These are phyloP conservation scores for Hymenoscyphus albidus DNA, from an alignment of 2,329 filamentous ascomycete species.

Conservation along the genomic window DNA sequence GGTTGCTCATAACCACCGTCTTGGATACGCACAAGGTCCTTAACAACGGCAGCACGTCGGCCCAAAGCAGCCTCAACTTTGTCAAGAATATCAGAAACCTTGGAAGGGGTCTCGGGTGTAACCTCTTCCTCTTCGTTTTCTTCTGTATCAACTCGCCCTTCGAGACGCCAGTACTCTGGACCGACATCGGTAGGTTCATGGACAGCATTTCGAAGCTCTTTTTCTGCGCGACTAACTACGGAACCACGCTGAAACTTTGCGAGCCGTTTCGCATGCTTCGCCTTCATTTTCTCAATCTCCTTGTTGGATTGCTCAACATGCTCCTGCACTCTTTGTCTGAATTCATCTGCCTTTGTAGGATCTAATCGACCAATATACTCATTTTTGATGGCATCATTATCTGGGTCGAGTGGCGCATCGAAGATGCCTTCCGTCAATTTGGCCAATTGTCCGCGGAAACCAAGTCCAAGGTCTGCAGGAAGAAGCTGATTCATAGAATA, in stretches of 20 bases:
- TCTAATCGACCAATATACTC: constrained; percentile 66
- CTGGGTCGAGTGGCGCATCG: constrained; percentile 54
- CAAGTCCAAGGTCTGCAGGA: constrained; percentile 81
- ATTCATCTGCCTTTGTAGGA: constrained; percentile 74
- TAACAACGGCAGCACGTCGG: constrained; percentile 60
- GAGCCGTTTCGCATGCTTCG: constrained; percentile 71
- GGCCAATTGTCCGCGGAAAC: constrained; percentile 77
- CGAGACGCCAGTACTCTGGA: constrained; percentile 60
- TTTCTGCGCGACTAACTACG: constrained; percentile 68
- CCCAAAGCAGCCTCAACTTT: constrained; percentile 71
- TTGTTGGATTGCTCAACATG: constrained; percentile 69
- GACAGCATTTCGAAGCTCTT: constrained; percentile 64
- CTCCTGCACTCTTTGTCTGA: constrained; percentile 71
- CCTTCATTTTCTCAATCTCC: constrained; percentile 82
- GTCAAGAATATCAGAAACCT: constrained; percentile 68
- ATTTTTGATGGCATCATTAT: constrained; percentile 47
- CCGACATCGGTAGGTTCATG: constrained; percentile 52
- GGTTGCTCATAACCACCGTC: constrained; percentile 69
- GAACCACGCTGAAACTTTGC: constrained; percentile 69
- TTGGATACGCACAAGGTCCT: constrained; percentile 66
- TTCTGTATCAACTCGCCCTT: constrained; percentile 53
- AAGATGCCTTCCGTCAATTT: constrained; percentile 82
- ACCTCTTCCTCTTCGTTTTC: constrained; percentile 37
- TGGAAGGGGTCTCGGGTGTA: constrained; percentile 37
- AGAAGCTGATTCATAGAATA: constrained; percentile 82